Evolutionary conservation across 1,284 basidiomycete genomes (phyloP), one percentile per base, ranked within the genome.

Genomic region (Schizophyllum commune): DNA sequence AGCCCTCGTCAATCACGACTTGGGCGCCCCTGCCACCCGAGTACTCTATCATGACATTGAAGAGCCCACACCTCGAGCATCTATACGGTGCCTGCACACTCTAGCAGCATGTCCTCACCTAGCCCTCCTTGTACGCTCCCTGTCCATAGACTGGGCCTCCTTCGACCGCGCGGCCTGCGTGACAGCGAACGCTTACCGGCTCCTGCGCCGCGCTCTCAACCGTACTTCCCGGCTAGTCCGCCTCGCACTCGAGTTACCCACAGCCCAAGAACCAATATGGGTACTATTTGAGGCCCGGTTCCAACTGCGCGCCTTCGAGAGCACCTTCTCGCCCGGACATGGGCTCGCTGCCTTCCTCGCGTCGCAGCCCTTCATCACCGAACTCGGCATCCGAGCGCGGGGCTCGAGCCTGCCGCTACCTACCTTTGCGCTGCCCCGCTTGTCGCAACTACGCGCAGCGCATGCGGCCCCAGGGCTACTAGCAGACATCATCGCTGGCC

Each of bases 301-400:
- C 9, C 13, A 47, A 17, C 39, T 47, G 39, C 39, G 39, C 39
- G 39, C 39, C 17, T 47, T 47, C 2, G 73, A 70, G 4, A 77
- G 75, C 57, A 67, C 74, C 2, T 81, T 83, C 65, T 69, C 70
- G 2, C 74, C 87, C 66, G 78, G 80, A 52, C 65, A 69, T 5
- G 65, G 70, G 8, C 74, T 88, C 11, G 79, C 81, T 0, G 63
- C 66, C n/a, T 84, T 85, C 69, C 74, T 87, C 62, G 78, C 78
- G 60, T 70, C 71, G 1, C 85, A 86, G 68, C 72, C 71, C 5
- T 61, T 68, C 20, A 73, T 87, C 63, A 68, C 68, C 47, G 81
- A 85, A 34, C 75, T 87, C 59, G 80, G 79, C 8, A 74, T 86
- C 19, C 75, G 82, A 22, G 83, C 83, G 0, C 77, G 78, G 32